Percentiles rank a stretch among this genome's conserved stretches.
phyloP scores from a whole-genome alignment of 495 filamentous ascomycete genomes.

The Aspergillus sclerotioniger region DNA sequence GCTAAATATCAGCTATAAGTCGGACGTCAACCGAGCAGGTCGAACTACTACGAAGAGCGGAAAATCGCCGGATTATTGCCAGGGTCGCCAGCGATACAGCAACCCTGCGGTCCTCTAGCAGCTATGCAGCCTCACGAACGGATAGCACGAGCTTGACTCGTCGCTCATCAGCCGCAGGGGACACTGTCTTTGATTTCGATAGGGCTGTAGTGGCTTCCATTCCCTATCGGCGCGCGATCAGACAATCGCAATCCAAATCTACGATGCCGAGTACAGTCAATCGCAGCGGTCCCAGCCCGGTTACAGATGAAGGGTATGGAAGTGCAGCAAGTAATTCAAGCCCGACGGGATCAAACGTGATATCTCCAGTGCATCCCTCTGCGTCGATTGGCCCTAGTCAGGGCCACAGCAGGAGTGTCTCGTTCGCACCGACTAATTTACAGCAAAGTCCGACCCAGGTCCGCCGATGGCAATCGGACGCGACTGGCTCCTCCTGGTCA shows the following conservation, averaged over 20 bases:
- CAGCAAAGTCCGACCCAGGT: slow-evolving; percentile 12
- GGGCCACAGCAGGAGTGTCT: slow-evolving; percentile 27
- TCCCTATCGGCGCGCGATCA: slow-evolving; percentile 29
- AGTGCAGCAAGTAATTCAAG: slow-evolving; percentile 16
- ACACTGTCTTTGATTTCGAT: slow-evolving; percentile 37
- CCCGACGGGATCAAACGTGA: slow-evolving; percentile 11
- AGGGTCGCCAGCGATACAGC: slow-evolving; percentile 41
- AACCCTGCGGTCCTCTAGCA: slow-evolving; percentile 34
- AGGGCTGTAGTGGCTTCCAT: slow-evolving; percentile 24
- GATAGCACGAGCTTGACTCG: slow-evolving; percentile 29
- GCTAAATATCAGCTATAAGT: slow-evolving; percentile 16
- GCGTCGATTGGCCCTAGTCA: slow-evolving; percentile 19
- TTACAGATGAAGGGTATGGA: slow-evolving; percentile 27
- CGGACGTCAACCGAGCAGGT: slow-evolving; percentile 35
- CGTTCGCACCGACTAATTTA: slow-evolving; percentile 13
- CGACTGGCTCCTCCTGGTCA: slow-evolving; percentile 13
- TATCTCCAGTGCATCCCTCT: slow-evolving; percentile 23
- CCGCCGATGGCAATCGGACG: slow-evolving; percentile 29
- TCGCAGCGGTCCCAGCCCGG: slow-evolving; percentile 12
- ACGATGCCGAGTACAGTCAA: slow-evolving; percentile 11
- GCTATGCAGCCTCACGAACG: slow-evolving; percentile 26
- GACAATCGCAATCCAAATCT: slow-evolving; percentile 15
- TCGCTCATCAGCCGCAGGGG: slow-evolving; percentile 28
- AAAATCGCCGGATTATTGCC: slow-evolving; percentile 39
- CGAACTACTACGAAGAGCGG: slow-evolving; percentile 31